Base-by-base conservation (phyloP, 2,329 filamentous ascomycete species). In the Leptosphaerulina australis region DNA sequence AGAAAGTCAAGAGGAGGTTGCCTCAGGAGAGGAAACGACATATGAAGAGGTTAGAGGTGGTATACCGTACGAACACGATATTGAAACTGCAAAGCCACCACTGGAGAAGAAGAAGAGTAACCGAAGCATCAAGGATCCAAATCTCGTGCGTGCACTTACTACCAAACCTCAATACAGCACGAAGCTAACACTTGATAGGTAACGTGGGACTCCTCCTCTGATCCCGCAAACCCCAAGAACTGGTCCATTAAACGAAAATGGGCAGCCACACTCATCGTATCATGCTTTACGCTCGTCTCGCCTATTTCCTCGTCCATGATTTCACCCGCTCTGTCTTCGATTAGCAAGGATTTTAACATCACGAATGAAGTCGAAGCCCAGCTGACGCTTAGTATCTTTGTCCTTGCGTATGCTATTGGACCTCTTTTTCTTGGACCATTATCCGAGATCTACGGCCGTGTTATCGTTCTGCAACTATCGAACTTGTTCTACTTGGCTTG, bases 201-300 rank as follows among this genome's bases (percentile, higher is more conserved):
- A 1, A 74, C 72, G 1, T 80, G 77, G 77, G 77, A 79, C 46
- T 70, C 72, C 2, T 68, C 74, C 4, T 67, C 77, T 22, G 77
- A 80, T 50, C 74, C 74, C 9, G 65, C 64, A 18, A 79, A 80
- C 40, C 77, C 77, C 1, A 77, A 77, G 55, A 79, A 78, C 47
- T 78, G 76, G 76, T 60, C 64, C 2, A 68, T 70, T 35, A 66
- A 63, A 44, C 62, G 69, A 31, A 77, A 77, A 58, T 78, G 76
- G 76, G 60, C 70, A 7, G 74, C 74, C 1, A 77, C 75, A 0
- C 59, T 77, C 43, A 72, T 77, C 25, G 74, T 78, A 1, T 76
- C 69, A 0, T 57, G 59, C 22, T 76, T 75, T 49, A 74, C 73
- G 0, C 67, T 76, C 31, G 63, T 75, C 15, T 73, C 72, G 6